A percentile compares a stretch with the other conserved stretches of the same genome.
These are phyloP conservation scores for Neonothopanus nambi DNA, from an alignment of 1,284 basidiomycete species.

Conservation along the genomic window DNA sequence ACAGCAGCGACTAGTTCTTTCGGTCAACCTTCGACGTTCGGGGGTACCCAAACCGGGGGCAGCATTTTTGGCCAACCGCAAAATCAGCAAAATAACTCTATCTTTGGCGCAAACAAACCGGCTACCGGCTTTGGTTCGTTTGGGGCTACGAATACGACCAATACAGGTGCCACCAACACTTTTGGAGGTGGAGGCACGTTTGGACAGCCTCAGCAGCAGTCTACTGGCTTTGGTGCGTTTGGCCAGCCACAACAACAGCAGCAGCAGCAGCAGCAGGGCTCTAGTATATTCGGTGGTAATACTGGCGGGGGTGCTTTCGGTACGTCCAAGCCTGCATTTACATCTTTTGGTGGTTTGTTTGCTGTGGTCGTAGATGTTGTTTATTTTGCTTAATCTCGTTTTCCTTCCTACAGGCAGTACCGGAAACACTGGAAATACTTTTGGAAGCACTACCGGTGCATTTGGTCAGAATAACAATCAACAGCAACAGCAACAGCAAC, in stretches of 20 bases:
- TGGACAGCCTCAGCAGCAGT: slow-evolving; percentile 42
- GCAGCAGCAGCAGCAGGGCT: slow-evolving; percentile 8
- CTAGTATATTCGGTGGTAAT: slow-evolving; percentile 27
- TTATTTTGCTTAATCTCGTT: neutral
- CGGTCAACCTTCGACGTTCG: slow-evolving; percentile 12
- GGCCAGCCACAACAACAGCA: slow-evolving; percentile 28
- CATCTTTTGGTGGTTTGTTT: neutral
- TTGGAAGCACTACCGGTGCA: slow-evolving; percentile 20
- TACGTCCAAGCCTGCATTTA: slow-evolving; percentile 7
- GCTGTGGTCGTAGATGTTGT: neutral
- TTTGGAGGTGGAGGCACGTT: slow-evolving; percentile 38
- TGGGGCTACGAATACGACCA: slow-evolving; percentile 19
- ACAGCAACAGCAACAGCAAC: slow-evolving; percentile 14
- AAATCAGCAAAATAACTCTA: slow-evolving; percentile 11
- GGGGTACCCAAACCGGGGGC: slow-evolving; percentile 10
- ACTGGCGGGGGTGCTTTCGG: slow-evolving; percentile 24
- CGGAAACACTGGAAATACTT: slow-evolving; percentile 7
- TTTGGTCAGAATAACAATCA: slow-evolving; percentile 34
- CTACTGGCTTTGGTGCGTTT: slow-evolving; percentile 26
- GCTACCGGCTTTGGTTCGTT: slow-evolving; percentile 33
- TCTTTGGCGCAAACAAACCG: slow-evolving; percentile 26
- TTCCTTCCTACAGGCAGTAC: neutral
- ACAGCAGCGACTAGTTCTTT: slow-evolving; percentile 28
- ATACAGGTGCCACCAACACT: slow-evolving; percentile 27
- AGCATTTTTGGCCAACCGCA: slow-evolving; percentile 31